A percentile compares a stretch with the other conserved stretches of the same genome.
Evolutionary conservation across 2,329 filamentous ascomycete species (phyloP).

Genomic region (Emergomyces orientalis): DNA sequence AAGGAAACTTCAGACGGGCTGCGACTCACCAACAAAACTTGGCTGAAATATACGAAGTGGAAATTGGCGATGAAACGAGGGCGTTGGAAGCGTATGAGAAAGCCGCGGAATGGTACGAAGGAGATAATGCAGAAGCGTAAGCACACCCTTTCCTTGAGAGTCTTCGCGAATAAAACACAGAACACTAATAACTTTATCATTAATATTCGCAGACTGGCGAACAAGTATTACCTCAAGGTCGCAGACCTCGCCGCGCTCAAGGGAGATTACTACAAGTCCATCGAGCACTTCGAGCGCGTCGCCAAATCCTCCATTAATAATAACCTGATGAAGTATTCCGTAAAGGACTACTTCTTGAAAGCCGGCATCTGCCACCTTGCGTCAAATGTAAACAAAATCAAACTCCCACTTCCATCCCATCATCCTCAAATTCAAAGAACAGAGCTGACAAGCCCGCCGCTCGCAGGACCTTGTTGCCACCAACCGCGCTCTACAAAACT

Average conservation of each 20-base stretch:
- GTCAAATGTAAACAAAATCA: slow-evolving; percentile 39
- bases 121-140: slow-evolving; percentile 73
- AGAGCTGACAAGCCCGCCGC: not conserved
- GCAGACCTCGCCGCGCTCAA: slow-evolving; percentile 78
- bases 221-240: slow-evolving; percentile 88
- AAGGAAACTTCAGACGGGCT: slow-evolving; percentile 84
- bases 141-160: slow-evolving; percentile 25
- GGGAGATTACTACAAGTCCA: slow-evolving; percentile 73
- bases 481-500: slow-evolving; percentile 70
- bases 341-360: slow-evolving; percentile 94
- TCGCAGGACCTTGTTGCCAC: slow-evolving; percentile 63
- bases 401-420: not conserved
- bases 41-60: slow-evolving; percentile 75
- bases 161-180: too few relatives aligned
- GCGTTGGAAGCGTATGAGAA: slow-evolving; percentile 77
- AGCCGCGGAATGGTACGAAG: slow-evolving; percentile 82
- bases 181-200: not conserved
- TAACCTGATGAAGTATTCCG: slow-evolving; percentile 85
- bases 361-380: slow-evolving; percentile 83
- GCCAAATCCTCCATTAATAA: slow-evolving; percentile 70
- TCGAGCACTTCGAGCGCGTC: slow-evolving; percentile 75
- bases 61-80: slow-evolving; percentile 65
- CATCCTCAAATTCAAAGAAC: not conserved
- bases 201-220: slow-evolving; percentile 59
- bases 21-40: slow-evolving; percentile 85